Evolutionary conservation across 768 basidiomycete genomes (phyloP), one percentile per base, ranked within the genome.

Genomic region (Cyclocybe aegerita): DNA sequence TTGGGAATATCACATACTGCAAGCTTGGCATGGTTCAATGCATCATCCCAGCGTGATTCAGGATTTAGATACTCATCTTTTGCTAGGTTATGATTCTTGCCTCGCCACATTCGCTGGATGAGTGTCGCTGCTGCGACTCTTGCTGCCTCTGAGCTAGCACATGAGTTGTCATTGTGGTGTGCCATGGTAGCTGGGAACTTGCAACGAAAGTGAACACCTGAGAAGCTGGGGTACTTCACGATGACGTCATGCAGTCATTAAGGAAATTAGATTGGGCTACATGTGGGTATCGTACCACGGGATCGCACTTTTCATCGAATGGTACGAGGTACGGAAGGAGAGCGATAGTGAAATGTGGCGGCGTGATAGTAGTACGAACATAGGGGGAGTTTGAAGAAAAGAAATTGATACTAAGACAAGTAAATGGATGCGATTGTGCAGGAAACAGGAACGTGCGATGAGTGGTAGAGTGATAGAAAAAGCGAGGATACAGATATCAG

Each of bases 101-200:
- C 63, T 49, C 71, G 64, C 75, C 75, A 79, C 7, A 65, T 44
- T 9, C 63, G 66, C 50, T 76, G 77, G 17, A 77, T 77, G 41
- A 60, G 59, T 6, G 52, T 63, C 0, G 72, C 73, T 9, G 75
- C 74, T 3, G 63, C 60, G 7, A 53, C 56, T 39, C 53, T 46
- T 2, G 61, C 65, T 11, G 61, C 44, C 2, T 66, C 58, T n/a
- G 54, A 41, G 12, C 58, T 56, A 16, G 49, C 4, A 14, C 51
- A 44, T 8, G 23, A 34, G 8, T 42, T 9, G 9, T 47, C 44
- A 32, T 43, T 37, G 12, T 45, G 23, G 23, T 23, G 23, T 23
- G 47, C 5, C 31, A 35, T 37, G 23, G 23, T 42, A 44, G 32
- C 34, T 9, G n/a, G 30, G 39, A 32, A n/a, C n/a, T n/a, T n/a